Evolutionary conservation across 2,329 filamentous ascomycete species (phyloP), one percentile per base, ranked within the genome.

Genomic region (Sphaceloma murrayae): DNA sequence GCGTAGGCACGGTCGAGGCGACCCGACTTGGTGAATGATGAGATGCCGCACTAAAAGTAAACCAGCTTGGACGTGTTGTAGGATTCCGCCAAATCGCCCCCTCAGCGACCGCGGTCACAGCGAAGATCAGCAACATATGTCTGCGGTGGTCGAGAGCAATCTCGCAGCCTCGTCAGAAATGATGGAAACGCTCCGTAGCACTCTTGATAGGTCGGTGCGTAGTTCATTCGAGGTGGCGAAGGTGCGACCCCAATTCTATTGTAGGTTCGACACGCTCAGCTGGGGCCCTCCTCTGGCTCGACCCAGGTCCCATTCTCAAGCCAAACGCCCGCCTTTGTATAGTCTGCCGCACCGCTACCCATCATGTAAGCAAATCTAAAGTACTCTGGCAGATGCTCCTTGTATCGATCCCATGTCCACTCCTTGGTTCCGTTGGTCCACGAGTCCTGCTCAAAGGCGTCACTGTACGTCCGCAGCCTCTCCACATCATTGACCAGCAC

Each of bases 401-500:
- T 56, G 46, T 57, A 34, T 11, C 59, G 40, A 10, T 50, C 48
- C 60, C 61, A 63, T 10, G 56, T 59, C 58, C 58, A 62, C 4
- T 54, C 54, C 13, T 54, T 55, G 17, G 54, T 56, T 7, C 49
- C 49, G 26, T 51, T 43, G n/a, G 36, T 33, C 45, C 45, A 46
- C 11, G 48, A 46, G 6, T 55, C 58, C 2, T 58, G 53, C 29
- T 69, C 67, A 38, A 53, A 57, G 9, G 38, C 43, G 16, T 52
- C 50, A 8, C 21, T 31, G 60, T 81, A 89, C 4, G 74, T 74
- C n/a, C 81, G 68, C 59, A 81, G 87, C 14, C 84, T 69, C 62
- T 93, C 85, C 1, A 93, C 85, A 53, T 93, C 85, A 56, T 93
- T 91, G 51, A 93, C 82, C 0, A 93, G 67, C 11, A 91, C 73